A percentile compares a stretch with the other conserved stretches of the same genome.
phyloP scores from a whole-genome alignment of 1,139 yeast genomes.

The Taphrina communis region DNA sequence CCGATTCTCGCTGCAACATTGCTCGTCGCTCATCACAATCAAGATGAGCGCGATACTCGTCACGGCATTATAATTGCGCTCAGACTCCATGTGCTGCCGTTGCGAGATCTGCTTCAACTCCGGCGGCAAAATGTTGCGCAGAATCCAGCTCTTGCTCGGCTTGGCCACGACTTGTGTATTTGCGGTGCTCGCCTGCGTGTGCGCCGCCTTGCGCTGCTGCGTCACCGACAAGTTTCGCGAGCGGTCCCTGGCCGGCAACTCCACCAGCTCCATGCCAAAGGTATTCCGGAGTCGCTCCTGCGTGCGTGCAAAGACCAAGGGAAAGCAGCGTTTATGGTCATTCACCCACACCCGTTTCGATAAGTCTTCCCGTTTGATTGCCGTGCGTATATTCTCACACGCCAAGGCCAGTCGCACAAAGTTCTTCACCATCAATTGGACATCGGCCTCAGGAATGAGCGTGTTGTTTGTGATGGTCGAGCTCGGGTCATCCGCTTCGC shows the following conservation, averaged over 20 bases:
- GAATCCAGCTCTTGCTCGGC: constrained; percentile 42
- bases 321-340: constrained; percentile 44
- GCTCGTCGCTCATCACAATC: constrained; percentile 42
- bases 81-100: constrained; percentile 32
- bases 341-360: constrained; percentile 43
- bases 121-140: constrained; percentile 41
- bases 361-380: constrained; percentile 44
- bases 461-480: constrained; percentile 10
- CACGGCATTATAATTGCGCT: constrained; percentile 39
- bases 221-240: constrained; percentile 41
- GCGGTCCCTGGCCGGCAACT: constrained; percentile 44
- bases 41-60: constrained; percentile 42
- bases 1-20: constrained; percentile 41
- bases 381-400: constrained; percentile 42
- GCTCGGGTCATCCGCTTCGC: constrained; percentile 3
- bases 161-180: constrained; percentile 15
- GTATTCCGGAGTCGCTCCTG: constrained; percentile 42
- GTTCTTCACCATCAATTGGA: constrained; percentile 45
- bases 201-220: constrained; percentile 37
- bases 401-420: constrained; percentile 45
- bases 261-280: constrained; percentile 45
- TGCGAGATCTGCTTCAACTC: constrained; percentile 30
- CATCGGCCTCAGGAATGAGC: constrained; percentile 35
- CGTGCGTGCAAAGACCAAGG: constrained; percentile 43
- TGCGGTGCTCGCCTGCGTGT: constrained; percentile 24